Evolutionary conservation across 2,329 filamentous ascomycete genomes (phyloP).

Genomic region (Paecilomyces dactylethromorphus): DNA sequence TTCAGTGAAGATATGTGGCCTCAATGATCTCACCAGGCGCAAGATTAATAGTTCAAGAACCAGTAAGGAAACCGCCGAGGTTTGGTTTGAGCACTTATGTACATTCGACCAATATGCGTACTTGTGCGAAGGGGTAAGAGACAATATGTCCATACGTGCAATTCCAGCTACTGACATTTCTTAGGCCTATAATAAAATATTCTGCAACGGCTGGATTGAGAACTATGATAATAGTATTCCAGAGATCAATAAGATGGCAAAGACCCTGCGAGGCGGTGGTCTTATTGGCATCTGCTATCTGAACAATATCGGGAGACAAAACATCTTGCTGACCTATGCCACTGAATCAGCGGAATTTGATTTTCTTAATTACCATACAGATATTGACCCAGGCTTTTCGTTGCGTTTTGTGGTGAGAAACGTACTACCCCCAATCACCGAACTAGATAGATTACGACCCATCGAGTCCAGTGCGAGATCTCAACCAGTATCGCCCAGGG

Average conservation of each 20-base stretch:
- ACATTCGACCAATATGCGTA: conserved; percentile 18
- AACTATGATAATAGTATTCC: conserved; percentile 25
- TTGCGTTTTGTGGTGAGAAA: conserved; percentile 13
- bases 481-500: background rate
- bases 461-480: background rate
- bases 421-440: conserved; percentile 8
- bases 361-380: conserved; percentile 13
- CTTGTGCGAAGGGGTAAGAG: conserved; percentile 21
- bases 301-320: background rate
- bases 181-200: conserved; percentile 8
- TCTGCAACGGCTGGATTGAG: conserved; percentile 26
- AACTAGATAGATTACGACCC: background rate
- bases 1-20: conserved; percentile 21
- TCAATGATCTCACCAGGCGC: conserved; percentile 5
- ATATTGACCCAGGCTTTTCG: background rate
- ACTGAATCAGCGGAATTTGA: conserved; percentile 16
- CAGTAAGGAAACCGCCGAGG: conserved; percentile 8
- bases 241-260: conserved; percentile 17
- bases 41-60: conserved; percentile 14
- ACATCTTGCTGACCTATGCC: conserved; percentile 24
- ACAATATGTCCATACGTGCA: background rate
- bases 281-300: conserved; percentile 24
- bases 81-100: conserved; percentile 29
- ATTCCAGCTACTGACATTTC: conserved; percentile 1
- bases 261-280: conserved; percentile 17